Percentiles rank a stretch among this genome's conserved stretches.
phyloP scores from a whole-genome alignment of 2,329 filamentous ascomycete genomes.

The Fusarium sp. region DNA sequence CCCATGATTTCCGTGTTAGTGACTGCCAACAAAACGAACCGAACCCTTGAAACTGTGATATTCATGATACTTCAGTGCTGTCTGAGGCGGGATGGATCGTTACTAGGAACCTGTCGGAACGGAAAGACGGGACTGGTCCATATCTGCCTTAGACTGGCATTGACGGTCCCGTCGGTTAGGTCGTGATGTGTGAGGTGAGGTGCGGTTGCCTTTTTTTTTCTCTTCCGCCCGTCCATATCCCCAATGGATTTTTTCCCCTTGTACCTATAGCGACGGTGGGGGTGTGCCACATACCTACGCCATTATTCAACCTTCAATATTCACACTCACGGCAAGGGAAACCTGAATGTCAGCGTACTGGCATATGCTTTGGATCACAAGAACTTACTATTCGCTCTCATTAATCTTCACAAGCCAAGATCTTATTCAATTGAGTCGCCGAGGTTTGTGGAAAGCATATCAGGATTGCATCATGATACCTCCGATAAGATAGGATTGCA shows the following conservation, averaged over 20 bases:
- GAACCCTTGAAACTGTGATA: slow-evolving; percentile 7
- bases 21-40: neutral
- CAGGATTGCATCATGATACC: neutral
- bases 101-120: slow-evolving; percentile 36
- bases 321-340: slow-evolving; percentile 5
- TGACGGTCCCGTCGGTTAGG: slow-evolving; percentile 10
- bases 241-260: slow-evolving; percentile 45
- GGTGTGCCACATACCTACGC: slow-evolving; percentile 24
- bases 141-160: slow-evolving; percentile 9
- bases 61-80: slow-evolving; percentile 19
- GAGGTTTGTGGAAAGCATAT: slow-evolving; percentile 14
- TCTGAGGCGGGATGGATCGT: neutral
- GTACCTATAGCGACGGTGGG: slow-evolving; percentile 35
- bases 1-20: slow-evolving; percentile 9
- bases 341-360: neutral
- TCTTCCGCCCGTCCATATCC: slow-evolving; percentile 32
- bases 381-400: slow-evolving; percentile 27
- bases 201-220: slow-evolving; percentile 20
- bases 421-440: slow-evolving; percentile 4
- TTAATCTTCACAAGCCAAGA: slow-evolving; percentile 42
- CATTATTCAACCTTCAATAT: slow-evolving; percentile 35
- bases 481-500: neutral
- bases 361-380: slow-evolving; percentile 2
- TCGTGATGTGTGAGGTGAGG: slow-evolving; percentile 21
- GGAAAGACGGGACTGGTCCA: slow-evolving; percentile 20